Evolutionary conservation across 306 rosid species (phyloP), one percentile per base, ranked within the genome.

Genomic region (Sesbania bispinosa): DNA sequence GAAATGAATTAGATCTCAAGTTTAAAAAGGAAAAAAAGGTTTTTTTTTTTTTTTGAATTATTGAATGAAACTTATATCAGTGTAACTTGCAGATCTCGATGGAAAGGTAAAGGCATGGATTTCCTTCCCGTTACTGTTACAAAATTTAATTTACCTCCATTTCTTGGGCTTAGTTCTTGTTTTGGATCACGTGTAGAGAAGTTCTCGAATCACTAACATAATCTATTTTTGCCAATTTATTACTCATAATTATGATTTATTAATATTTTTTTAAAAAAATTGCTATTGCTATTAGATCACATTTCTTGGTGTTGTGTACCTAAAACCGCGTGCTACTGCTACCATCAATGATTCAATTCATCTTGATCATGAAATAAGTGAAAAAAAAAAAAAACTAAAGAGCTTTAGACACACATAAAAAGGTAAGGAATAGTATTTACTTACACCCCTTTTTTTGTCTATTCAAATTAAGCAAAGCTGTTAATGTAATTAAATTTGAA

Each of bases 11-110:
- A 24, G 18, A 14, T 38, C 4, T 19, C 3, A 21, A 1, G 11
- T 35, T 18, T 5, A 0, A n/a, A n/a, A n/a, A 8, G 10, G 50
- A 38, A 20, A 1, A 5, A 13, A 15, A 5, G 5, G 16, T 0
- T 7, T 71, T 8, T 57, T 27, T 14, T 0, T 4, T n/a, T 62
- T 13, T 62, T 39, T 23, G 52, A 24, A 27, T 16, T 9, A 27
- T 26, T 74, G 67, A 58, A 57, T 60, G 61, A 46, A 32, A 36
- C 19, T 42, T 45, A n/a, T 1, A 9, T 26, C 60, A n/a, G 23
- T 55, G 0, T 35, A 5, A 27, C 47, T 42, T 67, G 75, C 20
- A 41, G 62, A 76, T 67, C 80, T 76, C 70, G 80, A 76, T 58
- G 69, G 14, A 23, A 35, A 51, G 24, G 19, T 10, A 42, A 30